These are phyloP conservation scores for Phialemoniopsis sp. DNA, from an alignment of 2,329 filamentous ascomycete species.

Conservation along the genomic window DNA sequence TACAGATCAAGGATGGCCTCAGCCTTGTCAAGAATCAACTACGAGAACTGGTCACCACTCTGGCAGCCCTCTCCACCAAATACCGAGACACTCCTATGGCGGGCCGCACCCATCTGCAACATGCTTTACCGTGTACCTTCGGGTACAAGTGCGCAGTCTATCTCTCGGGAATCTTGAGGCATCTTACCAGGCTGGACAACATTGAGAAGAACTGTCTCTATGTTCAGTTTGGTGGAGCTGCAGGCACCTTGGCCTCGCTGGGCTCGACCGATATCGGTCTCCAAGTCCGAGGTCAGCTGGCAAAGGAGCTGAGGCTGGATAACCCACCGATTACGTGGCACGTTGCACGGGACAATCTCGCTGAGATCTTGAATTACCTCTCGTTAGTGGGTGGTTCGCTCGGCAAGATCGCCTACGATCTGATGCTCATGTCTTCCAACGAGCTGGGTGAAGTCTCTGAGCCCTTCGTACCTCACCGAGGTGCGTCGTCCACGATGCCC, in stretches of 20 bases:
- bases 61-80: constrained; percentile 34
- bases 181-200: constrained; percentile 40
- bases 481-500: constrained; percentile 52
- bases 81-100: constrained; percentile 52
- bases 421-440: constrained; percentile 55
- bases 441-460: constrained; percentile 51
- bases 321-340: constrained; percentile 55
- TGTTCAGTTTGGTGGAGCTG: constrained; percentile 53
- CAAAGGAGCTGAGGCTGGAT: constrained; percentile 37
- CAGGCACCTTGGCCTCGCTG: constrained; percentile 49
- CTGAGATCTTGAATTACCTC: constrained; percentile 48
- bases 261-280: constrained; percentile 44
- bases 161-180: constrained; percentile 43
- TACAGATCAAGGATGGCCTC: constrained; percentile 49
- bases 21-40: constrained; percentile 40
- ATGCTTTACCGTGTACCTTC: constrained; percentile 52
- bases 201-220: constrained; percentile 39
- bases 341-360: constrained; percentile 47
- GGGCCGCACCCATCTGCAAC: constrained; percentile 52
- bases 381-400: constrained; percentile 48
- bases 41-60: constrained; percentile 31
- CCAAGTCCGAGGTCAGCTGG: constrained; percentile 42
- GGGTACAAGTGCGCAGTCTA: constrained; percentile 55
- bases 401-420: constrained; percentile 51
- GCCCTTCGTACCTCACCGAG: constrained; percentile 49